Percentiles rank a stretch among this genome's conserved stretches.
These are phyloP conservation scores for Gymnopilus dilepis DNA, from an alignment of 768 basidiomycete species.

Conservation along the genomic window DNA sequence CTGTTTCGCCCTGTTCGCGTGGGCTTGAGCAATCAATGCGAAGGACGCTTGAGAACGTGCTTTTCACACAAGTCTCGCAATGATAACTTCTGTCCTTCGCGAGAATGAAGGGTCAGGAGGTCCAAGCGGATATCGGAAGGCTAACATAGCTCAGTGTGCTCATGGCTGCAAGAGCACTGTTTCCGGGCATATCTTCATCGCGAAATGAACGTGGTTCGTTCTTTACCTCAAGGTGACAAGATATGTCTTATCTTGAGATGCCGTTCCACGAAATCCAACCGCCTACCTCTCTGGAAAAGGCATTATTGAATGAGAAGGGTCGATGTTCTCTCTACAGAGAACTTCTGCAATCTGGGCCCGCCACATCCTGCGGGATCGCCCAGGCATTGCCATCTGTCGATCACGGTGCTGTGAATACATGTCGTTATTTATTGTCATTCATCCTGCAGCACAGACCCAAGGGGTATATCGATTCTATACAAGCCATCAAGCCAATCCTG, in stretches of 20 bases:
- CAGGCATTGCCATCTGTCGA: conserved; percentile 17
- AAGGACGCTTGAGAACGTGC: conserved; percentile 4
- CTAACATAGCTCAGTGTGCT: background rate
- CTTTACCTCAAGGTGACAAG: background rate
- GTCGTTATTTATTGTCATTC: conserved; percentile 14
- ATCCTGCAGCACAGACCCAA: conserved; percentile 20
- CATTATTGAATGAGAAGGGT: background rate
- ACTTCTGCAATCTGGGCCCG: background rate
- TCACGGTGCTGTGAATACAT: conserved; percentile 19
- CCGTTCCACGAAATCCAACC: background rate
- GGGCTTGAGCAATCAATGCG: conserved; percentile 3
- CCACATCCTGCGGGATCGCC: background rate
- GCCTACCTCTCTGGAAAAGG: background rate
- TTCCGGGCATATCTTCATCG: background rate
- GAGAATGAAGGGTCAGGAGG: conserved; percentile 5
- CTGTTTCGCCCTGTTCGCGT: conserved; percentile 15
- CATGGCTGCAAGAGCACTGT: background rate
- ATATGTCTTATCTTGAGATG: background rate
- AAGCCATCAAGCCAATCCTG: conserved; percentile 13
- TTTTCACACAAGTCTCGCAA: background rate
- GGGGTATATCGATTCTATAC: conserved; percentile 7
- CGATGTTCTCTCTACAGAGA: background rate
- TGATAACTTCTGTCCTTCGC: conserved; percentile 1
- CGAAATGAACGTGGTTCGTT: background rate
- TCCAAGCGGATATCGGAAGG: conserved; percentile 8